A percentile compares a stretch with the other conserved stretches of the same genome.
Conservation (phyloP, 768 basidiomycete species). For the Suillus variegatus region DNA sequence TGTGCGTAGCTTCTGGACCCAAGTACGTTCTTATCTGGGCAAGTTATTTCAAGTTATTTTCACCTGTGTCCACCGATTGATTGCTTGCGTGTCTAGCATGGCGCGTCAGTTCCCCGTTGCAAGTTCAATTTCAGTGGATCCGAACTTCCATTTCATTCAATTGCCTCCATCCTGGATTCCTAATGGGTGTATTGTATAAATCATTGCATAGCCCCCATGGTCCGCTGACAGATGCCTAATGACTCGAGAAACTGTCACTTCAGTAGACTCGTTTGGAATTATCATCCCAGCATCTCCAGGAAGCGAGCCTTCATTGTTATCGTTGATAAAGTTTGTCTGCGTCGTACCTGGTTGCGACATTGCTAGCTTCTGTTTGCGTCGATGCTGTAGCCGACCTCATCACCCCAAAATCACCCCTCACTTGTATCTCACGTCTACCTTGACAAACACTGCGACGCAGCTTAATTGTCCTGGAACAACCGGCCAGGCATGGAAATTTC, state of each 20-base stretch:
- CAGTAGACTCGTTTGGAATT: neutral
- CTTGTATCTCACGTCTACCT: neutral
- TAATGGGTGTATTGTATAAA: neutral
- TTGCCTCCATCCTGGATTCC: neutral
- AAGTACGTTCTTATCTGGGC: neutral
- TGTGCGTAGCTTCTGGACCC: neutral
- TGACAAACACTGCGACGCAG: neutral
- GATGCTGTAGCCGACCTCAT: neutral
- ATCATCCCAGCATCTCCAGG: neutral
- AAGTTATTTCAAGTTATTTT: neutral
- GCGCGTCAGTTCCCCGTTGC: neutral
- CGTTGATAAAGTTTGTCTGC: neutral
- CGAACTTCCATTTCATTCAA: neutral
- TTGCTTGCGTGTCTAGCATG: neutral
- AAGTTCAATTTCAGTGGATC: neutral
- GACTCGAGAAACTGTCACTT: neutral
- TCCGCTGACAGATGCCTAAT: neutral
- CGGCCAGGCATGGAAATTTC: neutral
- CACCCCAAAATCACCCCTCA: neutral
- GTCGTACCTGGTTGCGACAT: slow-evolving; percentile 1
- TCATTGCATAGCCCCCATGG: neutral
- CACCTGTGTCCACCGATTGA: neutral
- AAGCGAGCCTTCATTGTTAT: neutral
- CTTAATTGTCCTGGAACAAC: neutral
- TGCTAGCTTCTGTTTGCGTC: neutral